Percentiles rank a stretch among this genome's conserved stretches.
Conservation (phyloP, 2,329 filamentous ascomycete genomes). For the Aspergillus spinulosporus region DNA sequence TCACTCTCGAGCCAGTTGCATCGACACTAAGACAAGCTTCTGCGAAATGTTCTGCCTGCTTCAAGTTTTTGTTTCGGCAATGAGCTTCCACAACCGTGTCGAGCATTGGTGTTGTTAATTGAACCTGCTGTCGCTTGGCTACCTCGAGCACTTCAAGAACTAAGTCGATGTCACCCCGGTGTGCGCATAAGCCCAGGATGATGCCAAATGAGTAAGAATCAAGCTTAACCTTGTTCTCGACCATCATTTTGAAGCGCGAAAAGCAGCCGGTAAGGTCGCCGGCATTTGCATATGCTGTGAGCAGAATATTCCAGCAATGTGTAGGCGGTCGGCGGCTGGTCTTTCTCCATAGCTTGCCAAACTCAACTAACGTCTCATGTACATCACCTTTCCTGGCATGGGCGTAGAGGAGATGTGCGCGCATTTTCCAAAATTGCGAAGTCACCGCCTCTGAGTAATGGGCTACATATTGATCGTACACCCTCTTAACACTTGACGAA, state of each 20-base stretch:
- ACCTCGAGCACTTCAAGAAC: constrained; percentile 65
- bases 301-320: constrained; percentile 71
- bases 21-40: constrained; percentile 55
- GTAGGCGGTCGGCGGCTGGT: constrained; percentile 60
- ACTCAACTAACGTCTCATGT: constrained; percentile 58
- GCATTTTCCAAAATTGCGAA: constrained; percentile 31
- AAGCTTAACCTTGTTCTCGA: constrained; percentile 52
- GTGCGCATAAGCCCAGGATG: constrained; percentile 70
- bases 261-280: constrained; percentile 68
- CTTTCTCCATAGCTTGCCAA: constrained; percentile 60
- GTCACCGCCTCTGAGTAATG: constrained; percentile 33
- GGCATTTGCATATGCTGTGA: constrained; percentile 68
- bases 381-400: constrained; percentile 70
- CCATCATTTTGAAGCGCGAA: constrained; percentile 62
- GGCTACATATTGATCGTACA: constrained; percentile 47
- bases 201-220: constrained; percentile 68
- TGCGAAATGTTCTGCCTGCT: constrained; percentile 61
- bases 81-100: constrained; percentile 68
- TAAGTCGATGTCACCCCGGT: constrained; percentile 70
- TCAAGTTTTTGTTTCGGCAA: constrained; percentile 57
- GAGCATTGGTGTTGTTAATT: constrained; percentile 59
- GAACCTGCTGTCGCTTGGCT: constrained; percentile 57
- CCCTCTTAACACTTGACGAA: constrained; percentile 42
- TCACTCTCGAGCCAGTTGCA: constrained; percentile 56
- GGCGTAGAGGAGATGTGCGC: constrained; percentile 65